Evolutionary conservation across 352 stramenopile species (phyloP).

Genomic region (Globisporangium heterothallicum): DNA sequence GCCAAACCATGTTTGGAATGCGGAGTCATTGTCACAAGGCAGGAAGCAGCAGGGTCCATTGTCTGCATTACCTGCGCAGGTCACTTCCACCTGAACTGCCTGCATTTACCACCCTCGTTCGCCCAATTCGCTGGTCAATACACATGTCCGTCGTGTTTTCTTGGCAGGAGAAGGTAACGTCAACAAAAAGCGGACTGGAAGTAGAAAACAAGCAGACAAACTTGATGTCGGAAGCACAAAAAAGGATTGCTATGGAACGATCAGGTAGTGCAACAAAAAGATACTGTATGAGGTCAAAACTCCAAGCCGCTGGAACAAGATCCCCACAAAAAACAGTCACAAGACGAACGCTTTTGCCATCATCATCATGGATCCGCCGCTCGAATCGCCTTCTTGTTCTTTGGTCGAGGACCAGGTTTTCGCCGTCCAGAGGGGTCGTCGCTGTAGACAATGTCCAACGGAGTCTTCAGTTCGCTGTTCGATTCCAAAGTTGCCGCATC

Average conservation of each 20-base stretch:
- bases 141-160: constrained; percentile 59
- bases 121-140: constrained; percentile 50
- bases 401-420: constrained; percentile 58
- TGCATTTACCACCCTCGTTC: constrained; percentile 54
- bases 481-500: constrained; percentile 37
- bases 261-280: not conserved
- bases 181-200: not conserved
- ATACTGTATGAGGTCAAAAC: not conserved
- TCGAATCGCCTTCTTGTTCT: constrained; percentile 24
- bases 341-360: not conserved
- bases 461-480: constrained; percentile 50
- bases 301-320: not conserved
- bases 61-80: constrained; percentile 37
- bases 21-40: constrained; percentile 22
- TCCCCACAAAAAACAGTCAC: too few relatives aligned
- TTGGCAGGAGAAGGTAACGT: constrained; percentile 28
- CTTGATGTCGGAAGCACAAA: not conserved
- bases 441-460: constrained; percentile 58
- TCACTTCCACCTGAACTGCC: constrained; percentile 47
- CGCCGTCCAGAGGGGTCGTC: constrained; percentile 42
- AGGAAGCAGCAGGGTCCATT: constrained; percentile 31
- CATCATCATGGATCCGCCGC: not conserved
- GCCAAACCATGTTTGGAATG: constrained; percentile 31
- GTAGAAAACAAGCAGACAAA: too few relatives aligned
- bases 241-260: constrained; percentile 1